These are phyloP conservation scores for Cenococcum geophilum DNA, from an alignment of 495 filamentous ascomycete species.

Conservation along the genomic window DNA sequence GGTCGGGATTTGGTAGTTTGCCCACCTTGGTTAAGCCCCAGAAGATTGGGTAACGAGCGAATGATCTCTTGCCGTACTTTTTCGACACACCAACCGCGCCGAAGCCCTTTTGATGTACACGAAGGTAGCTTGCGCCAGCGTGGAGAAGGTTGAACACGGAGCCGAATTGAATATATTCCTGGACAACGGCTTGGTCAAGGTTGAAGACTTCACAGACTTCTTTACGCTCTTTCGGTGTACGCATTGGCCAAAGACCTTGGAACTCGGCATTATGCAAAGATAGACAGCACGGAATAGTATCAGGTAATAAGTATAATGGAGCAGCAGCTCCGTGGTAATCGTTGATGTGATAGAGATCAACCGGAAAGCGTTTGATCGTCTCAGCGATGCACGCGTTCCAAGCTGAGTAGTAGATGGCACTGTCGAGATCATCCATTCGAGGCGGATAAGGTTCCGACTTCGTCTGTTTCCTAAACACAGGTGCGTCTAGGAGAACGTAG, in stretches of 20 bases:
- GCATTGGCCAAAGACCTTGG: slow-evolving; percentile 69
- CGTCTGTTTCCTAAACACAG: slow-evolving; percentile 64
- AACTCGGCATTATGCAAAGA: slow-evolving; percentile 66
- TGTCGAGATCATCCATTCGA: slow-evolving; percentile 69
- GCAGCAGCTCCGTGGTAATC: slow-evolving; percentile 73
- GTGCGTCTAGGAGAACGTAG: slow-evolving; percentile 64
- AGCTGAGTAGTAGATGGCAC: slow-evolving; percentile 65
- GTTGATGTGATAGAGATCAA: slow-evolving; percentile 75
- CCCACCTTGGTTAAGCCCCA: slow-evolving; percentile 69
- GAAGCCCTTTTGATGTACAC: slow-evolving; percentile 67
- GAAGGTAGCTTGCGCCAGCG: slow-evolving; percentile 66
- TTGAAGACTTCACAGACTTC: slow-evolving; percentile 72
- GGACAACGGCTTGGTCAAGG: slow-evolving; percentile 45
- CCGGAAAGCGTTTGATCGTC: slow-evolving; percentile 52
- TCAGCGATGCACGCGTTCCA: slow-evolving; percentile 70
- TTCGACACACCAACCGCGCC: slow-evolving; percentile 69
- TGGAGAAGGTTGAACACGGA: slow-evolving; percentile 69
- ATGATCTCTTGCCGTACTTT: slow-evolving; percentile 70
- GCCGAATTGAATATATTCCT: slow-evolving; percentile 61
- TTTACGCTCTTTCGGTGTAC: slow-evolving; percentile 57
- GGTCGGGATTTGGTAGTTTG: slow-evolving; percentile 68
- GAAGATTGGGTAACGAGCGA: slow-evolving; percentile 70
- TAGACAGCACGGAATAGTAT: slow-evolving; percentile 56
- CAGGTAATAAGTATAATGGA: slow-evolving; percentile 62
- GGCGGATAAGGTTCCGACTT: slow-evolving; percentile 62